Evolutionary conservation across 1,284 basidiomycete genomes (phyloP).

Genomic region (Microbotryum saponariae): DNA sequence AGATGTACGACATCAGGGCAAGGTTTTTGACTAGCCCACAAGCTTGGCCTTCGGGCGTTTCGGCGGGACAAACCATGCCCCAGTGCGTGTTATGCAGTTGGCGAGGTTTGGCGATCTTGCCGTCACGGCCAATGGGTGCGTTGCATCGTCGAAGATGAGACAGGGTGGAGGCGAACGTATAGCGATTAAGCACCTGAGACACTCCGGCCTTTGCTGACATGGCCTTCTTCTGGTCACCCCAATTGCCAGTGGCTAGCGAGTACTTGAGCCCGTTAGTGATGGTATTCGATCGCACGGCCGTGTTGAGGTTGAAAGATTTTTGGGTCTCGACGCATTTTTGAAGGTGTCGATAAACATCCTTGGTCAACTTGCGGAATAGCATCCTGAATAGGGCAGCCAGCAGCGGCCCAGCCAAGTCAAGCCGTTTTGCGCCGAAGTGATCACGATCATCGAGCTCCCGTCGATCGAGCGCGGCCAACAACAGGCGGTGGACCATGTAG

Average conservation of each 20-base stretch:
- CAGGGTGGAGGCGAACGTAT: conserved; percentile 96
- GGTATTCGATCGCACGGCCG: conserved; percentile 90
- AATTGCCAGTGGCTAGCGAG: conserved; percentile 96
- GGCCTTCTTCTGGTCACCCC: conserved; percentile 98
- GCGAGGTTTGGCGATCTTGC: conserved; percentile 98
- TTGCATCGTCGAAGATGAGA: conserved; percentile 98
- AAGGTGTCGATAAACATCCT: conserved; percentile 92
- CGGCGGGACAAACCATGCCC: conserved; percentile 99
- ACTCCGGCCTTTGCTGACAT: conserved; percentile 98
- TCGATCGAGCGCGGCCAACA: conserved; percentile 86
- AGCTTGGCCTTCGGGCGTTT: conserved; percentile 98
- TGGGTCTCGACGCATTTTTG: conserved; percentile 98
- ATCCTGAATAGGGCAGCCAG: conserved; percentile 94
- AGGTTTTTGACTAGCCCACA: conserved; percentile 99
- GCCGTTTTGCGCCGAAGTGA: conserved; percentile 97
- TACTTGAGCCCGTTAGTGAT: conserved; percentile 98
- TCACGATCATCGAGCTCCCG: conserved; percentile 97
- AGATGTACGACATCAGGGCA: conserved; percentile 95
- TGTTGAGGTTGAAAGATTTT: conserved; percentile 85
- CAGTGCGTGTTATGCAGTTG: conserved; percentile 99
- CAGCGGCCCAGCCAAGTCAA: conserved; percentile 91
- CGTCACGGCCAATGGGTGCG: conserved; percentile 94
- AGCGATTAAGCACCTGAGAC: conserved; percentile 96
- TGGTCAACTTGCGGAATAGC: conserved; percentile 93
- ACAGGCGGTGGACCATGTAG: conserved; percentile 97